Conservation (phyloP, 352 stramenopile species). For the Phytopythium litorale region DNA sequence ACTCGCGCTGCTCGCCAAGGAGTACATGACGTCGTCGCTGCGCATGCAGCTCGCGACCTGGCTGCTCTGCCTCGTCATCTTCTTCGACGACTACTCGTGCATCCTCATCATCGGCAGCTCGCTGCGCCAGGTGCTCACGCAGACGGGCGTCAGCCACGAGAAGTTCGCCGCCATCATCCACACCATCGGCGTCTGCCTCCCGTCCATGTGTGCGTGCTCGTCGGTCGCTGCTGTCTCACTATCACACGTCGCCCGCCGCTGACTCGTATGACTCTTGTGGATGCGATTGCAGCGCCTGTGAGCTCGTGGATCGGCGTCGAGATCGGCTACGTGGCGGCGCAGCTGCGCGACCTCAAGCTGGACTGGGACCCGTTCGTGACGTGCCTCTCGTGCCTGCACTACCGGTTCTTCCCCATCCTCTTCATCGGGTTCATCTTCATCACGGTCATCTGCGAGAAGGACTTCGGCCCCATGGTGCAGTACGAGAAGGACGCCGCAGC, state of each 20-base stretch:
- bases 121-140: conserved; percentile 72
- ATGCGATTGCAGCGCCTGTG: conserved; percentile 47
- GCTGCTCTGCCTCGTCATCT: conserved; percentile 83
- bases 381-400: conserved; percentile 79
- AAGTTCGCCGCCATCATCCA: conserved; percentile 91
- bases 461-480: conserved; percentile 86
- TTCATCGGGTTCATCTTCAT: conserved; percentile 90
- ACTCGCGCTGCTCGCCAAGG: conserved; percentile 71
- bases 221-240: background rate
- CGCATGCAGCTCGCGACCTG: conserved; percentile 84
- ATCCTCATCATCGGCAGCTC: conserved; percentile 90
- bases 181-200: conserved; percentile 81
- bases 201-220: conserved; percentile 69
- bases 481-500: conserved; percentile 79
- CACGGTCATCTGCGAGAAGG: conserved; percentile 85
- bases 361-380: conserved; percentile 89
- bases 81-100: conserved; percentile 92
- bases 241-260: background rate
- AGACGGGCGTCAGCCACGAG: conserved; percentile 80
- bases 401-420: conserved; percentile 86
- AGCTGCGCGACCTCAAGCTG: conserved; percentile 67
- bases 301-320: conserved; percentile 89
- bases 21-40: conserved; percentile 80
- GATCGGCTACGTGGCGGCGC: conserved; percentile 83
- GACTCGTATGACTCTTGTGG: conserved; percentile 2